phyloP scores from a whole-genome alignment of 2,329 filamentous ascomycete species.

The Nigrograna mackinnonii region DNA sequence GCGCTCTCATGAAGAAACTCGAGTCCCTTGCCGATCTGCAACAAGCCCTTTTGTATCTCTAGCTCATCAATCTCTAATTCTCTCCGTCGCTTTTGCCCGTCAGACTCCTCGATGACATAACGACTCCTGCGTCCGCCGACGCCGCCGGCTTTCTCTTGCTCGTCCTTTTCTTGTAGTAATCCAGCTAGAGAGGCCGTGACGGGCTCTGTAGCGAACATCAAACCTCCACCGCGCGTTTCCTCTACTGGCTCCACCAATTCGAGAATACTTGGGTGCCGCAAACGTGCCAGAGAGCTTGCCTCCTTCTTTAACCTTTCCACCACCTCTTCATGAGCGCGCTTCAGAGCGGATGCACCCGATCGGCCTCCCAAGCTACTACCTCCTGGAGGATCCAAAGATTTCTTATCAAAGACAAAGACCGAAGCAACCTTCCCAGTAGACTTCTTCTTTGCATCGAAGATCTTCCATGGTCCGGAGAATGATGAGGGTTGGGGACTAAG shows the following conservation, averaged over 20 bases:
- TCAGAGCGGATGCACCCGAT: conserved; percentile 70
- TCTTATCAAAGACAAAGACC: conserved; percentile 93
- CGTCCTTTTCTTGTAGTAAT: conserved; percentile 84
- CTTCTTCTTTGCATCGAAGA: conserved; percentile 97
- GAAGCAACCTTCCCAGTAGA: conserved; percentile 86
- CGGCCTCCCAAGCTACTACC: conserved; percentile 60
- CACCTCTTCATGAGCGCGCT: conserved; percentile 84
- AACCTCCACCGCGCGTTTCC: conserved; percentile 84
- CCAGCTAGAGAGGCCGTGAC: conserved; percentile 87
- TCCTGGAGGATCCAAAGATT: conserved; percentile 73
- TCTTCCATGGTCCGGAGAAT: conserved; percentile 90
- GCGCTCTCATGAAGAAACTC: conserved; percentile 97
- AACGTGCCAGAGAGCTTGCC: conserved; percentile 81
- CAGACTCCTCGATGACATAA: conserved; percentile 78
- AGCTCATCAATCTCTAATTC: conserved; percentile 95
- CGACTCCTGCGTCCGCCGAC: conserved; percentile 73
- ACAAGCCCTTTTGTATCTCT: conserved; percentile 93
- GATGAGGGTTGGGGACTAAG: conserved; percentile 76
- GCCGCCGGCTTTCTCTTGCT: conserved; percentile 73
- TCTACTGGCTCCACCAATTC: conserved; percentile 95
- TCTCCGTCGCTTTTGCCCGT: conserved; percentile 69
- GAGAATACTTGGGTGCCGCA: conserved; percentile 89
- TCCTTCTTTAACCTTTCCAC: conserved; percentile 90
- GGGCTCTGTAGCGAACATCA: conserved; percentile 94
- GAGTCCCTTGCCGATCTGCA: conserved; percentile 91